Conservation (phyloP, 768 basidiomycete genomes). For the Boletus subcaerulescens region DNA sequence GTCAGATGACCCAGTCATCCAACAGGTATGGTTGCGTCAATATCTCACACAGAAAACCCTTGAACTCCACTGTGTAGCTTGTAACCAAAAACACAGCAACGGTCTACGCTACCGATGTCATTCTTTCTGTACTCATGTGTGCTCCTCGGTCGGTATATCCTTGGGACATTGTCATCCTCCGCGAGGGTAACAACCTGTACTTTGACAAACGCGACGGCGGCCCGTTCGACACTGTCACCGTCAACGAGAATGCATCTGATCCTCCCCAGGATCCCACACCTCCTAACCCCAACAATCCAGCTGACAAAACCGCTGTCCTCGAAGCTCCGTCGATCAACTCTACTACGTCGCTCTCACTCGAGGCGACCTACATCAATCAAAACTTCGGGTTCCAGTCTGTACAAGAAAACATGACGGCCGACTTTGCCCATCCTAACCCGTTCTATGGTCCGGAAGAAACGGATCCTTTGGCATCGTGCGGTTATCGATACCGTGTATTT, state of each 20-base stretch:
- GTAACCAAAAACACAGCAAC: slow-evolving; percentile 77
- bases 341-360: slow-evolving; percentile 88
- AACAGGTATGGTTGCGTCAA: slow-evolving; percentile 54
- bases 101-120: slow-evolving; percentile 93
- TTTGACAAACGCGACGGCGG: slow-evolving; percentile 98
- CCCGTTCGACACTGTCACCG: slow-evolving; percentile 94
- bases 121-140: slow-evolving; percentile 94
- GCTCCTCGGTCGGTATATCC: slow-evolving; percentile 94
- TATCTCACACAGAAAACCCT: slow-evolving; percentile 1
- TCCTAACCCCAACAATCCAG: slow-evolving; percentile 72
- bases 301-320: slow-evolving; percentile 56
- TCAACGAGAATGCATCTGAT: slow-evolving; percentile 97
- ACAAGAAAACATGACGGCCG: slow-evolving; percentile 64
- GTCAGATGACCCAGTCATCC: slow-evolving; percentile 96
- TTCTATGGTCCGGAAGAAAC: slow-evolving; percentile 94
- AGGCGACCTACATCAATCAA: slow-evolving; percentile 98
- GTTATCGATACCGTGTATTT: slow-evolving; percentile 94
- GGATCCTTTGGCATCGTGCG: slow-evolving; percentile 92
- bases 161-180: slow-evolving; percentile 96
- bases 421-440: slow-evolving; percentile 87
- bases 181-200: slow-evolving; percentile 91
- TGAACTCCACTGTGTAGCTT: slow-evolving; percentile 47
- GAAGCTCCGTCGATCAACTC: slow-evolving; percentile 89
- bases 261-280: slow-evolving; percentile 83
- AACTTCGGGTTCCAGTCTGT: slow-evolving; percentile 98